Evolutionary conservation across 176 grass and related monocot species (phyloP).

Genomic region (Oryza coarctata): DNA sequence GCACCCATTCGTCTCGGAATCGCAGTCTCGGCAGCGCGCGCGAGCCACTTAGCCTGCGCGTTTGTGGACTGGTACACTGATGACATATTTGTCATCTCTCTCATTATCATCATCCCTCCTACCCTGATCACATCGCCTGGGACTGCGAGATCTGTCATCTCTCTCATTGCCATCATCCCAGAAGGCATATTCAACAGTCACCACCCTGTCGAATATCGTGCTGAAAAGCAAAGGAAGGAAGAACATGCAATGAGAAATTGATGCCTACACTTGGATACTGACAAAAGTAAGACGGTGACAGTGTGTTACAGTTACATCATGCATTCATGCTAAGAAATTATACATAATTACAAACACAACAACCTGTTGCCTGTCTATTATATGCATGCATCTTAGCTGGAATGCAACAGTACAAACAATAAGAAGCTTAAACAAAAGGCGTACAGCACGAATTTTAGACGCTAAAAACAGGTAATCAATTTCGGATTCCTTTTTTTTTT

Average conservation of each 20-base stretch:
- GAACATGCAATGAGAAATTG: background rate
- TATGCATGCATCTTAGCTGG: background rate
- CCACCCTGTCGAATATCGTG: constrained; percentile 82
- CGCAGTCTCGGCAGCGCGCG: too few relatives aligned
- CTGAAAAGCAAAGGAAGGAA: constrained; percentile 37
- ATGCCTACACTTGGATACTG: background rate
- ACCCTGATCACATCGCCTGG: constrained; percentile 54
- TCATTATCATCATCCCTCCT: constrained; percentile 67
- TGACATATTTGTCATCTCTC: constrained; percentile 47
- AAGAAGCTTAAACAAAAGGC: background rate
- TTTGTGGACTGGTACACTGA: constrained; percentile 31
- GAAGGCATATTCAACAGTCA: constrained; percentile 94
- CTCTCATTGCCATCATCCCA: constrained; percentile 65
- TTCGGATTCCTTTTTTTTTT: too few relatives aligned
- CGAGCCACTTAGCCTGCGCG: too few relatives aligned
- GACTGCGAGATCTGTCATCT: constrained; percentile 51
- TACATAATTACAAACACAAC: too few relatives aligned
- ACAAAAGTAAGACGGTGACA: background rate
- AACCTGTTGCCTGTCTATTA: too few relatives aligned
- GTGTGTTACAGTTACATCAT: background rate
- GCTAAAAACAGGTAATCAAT: too few relatives aligned
- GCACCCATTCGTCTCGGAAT: too few relatives aligned
- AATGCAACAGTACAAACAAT: background rate
- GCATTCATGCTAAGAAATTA: background rate
- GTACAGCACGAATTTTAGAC: background rate